Base-by-base conservation (phyloP, 1,139 yeast species). In the Magnusiomyces starmeri region DNA sequence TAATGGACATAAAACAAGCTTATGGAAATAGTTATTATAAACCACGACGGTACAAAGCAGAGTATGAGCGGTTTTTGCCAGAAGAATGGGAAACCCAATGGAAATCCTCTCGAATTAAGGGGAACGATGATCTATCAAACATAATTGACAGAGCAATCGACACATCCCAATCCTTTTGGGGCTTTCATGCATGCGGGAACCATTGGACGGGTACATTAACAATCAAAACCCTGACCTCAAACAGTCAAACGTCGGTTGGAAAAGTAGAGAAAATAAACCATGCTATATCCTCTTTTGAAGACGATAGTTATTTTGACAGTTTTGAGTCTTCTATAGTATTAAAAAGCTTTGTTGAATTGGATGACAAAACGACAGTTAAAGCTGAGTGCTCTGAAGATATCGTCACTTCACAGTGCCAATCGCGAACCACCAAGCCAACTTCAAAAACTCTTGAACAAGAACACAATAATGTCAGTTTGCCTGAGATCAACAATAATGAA, bases 1-100 rank as follows among this genome's bases (percentile, higher is more conserved):
- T 52, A 2, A 39, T 48, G 9, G 53, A 52, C 34, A 41, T 52
- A 21, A 32, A 35, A 12, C 47, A 43, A 16, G 52, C 39, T 10
- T 43, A 43, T 16, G 46, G 46, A 2, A 22, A 43, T 34, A 22
- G 27, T n/a, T 4, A 18, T 14, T 43, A 43, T 39, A 29, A 32
- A 10, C 46, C 46, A 12, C 16, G 18, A 21, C 37, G 46, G 26
- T 29, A 43, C 39, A 16, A 16, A 4, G 25, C 46, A 4, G 46
- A 43, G 20, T 29, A 18, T 18, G 12, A 16, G 10, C 37, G 26
- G 22, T 43, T 43, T 20, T 18, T 4, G 3, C 12, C 42, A 24
- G 39, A 20, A 6, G 49, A 46, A 2, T 43, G 46, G 46, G 46
- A 26, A 18, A 8, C 21, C 2, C 2, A 27, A 9, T 43, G 46